Conservation (phyloP, 768 basidiomycete species). For the Tricholoma flavovirens region DNA sequence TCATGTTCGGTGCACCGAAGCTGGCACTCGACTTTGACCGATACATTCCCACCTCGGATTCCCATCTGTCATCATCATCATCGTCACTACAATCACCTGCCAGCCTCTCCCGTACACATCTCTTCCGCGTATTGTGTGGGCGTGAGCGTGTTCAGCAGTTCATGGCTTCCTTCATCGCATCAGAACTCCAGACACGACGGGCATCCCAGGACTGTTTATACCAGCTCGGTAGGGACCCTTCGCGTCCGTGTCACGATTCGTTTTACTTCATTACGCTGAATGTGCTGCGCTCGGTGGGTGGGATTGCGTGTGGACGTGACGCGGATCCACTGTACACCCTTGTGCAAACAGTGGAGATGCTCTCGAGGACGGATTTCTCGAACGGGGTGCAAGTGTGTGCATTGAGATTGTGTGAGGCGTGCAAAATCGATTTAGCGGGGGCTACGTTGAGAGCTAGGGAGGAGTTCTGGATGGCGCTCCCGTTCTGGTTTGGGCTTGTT, state of each 20-base stretch:
- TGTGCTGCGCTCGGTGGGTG: constrained; percentile 61
- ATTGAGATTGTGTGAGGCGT: constrained; percentile 48
- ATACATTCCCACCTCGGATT: constrained; percentile 17
- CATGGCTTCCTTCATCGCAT: constrained; percentile 54
- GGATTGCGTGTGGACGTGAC: constrained; percentile 66
- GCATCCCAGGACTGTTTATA: constrained; percentile 47
- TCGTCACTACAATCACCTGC: constrained; percentile 25
- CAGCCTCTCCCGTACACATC: constrained; percentile 9
- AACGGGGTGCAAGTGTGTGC: constrained; percentile 52
- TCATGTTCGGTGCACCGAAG: constrained; percentile 45
- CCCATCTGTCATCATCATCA: constrained; percentile 5
- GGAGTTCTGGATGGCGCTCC: constrained; percentile 58
- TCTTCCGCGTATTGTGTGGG: constrained; percentile 48
- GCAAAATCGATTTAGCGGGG: constrained; percentile 41
- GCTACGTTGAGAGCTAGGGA: constrained; percentile 36
- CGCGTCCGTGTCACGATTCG: constrained; percentile 52
- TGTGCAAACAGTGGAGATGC: constrained; percentile 64
- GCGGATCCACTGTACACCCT: constrained; percentile 71
- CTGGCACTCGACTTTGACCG: constrained; percentile 27
- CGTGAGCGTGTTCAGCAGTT: constrained; percentile 61
- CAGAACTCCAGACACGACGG: constrained; percentile 43
- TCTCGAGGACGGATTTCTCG: constrained; percentile 63
- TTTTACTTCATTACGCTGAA: constrained; percentile 77
- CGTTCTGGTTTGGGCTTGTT: constrained; percentile 57
- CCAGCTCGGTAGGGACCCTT: constrained; percentile 26